Evolutionary conservation across 805 yeast species (phyloP).

Genomic region (Cyberlindnera saturnus): DNA sequence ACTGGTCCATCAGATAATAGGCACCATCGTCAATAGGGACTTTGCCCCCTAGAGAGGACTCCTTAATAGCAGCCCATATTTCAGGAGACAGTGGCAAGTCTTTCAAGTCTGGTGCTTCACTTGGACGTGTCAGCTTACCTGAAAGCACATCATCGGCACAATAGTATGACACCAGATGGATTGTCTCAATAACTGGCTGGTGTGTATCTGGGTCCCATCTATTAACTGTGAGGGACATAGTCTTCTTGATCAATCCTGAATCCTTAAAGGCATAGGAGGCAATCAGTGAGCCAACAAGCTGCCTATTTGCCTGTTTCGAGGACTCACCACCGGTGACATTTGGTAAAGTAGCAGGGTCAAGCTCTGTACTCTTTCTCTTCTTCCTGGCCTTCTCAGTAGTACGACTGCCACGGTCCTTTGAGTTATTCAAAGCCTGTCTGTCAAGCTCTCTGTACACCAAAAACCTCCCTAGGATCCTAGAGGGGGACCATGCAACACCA

Average conservation of each 20-base stretch:
- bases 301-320: slow-evolving; percentile 22
- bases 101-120: slow-evolving; percentile 43
- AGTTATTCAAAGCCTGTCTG: slow-evolving; percentile 28
- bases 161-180: slow-evolving; percentile 79
- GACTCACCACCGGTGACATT: neutral
- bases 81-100: slow-evolving; percentile 40
- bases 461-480: slow-evolving; percentile 80
- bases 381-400: slow-evolving; percentile 3
- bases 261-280: slow-evolving; percentile 61
- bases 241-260: slow-evolving; percentile 76
- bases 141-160: slow-evolving; percentile 64
- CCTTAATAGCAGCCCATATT: slow-evolving; percentile 51
- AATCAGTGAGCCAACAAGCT: slow-evolving; percentile 50
- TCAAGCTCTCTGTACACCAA: slow-evolving; percentile 73
- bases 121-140: slow-evolving; percentile 53
- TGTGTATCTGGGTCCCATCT: slow-evolving; percentile 10
- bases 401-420: slow-evolving; percentile 5
- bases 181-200: slow-evolving; percentile 27
- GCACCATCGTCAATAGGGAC: slow-evolving; percentile 43
- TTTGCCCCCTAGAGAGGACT: slow-evolving; percentile 54
- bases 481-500: slow-evolving; percentile 92
- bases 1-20: slow-evolving; percentile 38
- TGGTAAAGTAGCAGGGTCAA: neutral
- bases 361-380: slow-evolving; percentile 2
- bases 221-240: slow-evolving; percentile 43